Evolutionary conservation across 257 asterid genomes (phyloP).

Genomic region (Orobanche coerulescens): DNA sequence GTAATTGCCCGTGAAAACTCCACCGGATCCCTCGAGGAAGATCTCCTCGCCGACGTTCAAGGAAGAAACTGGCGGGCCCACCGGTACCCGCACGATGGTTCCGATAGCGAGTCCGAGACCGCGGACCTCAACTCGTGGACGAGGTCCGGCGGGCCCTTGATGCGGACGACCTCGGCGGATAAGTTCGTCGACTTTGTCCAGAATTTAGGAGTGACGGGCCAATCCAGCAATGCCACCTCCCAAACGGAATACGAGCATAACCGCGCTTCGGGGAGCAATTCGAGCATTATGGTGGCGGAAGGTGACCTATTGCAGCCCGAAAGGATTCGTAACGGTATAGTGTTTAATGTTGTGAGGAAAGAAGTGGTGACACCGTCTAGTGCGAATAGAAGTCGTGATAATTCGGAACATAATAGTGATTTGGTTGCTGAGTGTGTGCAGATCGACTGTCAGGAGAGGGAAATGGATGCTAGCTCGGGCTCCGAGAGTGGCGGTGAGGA

Average conservation of each 20-base stretch:
- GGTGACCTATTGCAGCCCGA: constrained; percentile 86
- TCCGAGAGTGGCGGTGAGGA: constrained; percentile 38
- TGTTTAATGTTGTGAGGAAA: constrained; percentile 72
- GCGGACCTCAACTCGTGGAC: constrained; percentile 72
- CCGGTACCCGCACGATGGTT: constrained; percentile 47
- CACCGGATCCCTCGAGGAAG: constrained; percentile 85
- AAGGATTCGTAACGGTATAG: constrained; percentile 68
- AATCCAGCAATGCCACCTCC: too few relatives aligned
- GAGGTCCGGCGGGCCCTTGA: constrained; percentile 90
- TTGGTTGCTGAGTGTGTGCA: constrained; percentile 59
- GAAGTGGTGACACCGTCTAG: constrained; percentile 59
- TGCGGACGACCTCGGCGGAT: constrained; percentile 93
- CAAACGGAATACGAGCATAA: constrained; percentile 39
- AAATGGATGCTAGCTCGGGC: constrained; percentile 49
- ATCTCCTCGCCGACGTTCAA: constrained; percentile 39
- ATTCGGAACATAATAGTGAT: constrained; percentile 36
- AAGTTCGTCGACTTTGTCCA: constrained; percentile 70
- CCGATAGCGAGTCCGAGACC: constrained; percentile 78
- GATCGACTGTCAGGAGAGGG: constrained; percentile 52
- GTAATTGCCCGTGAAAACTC: constrained; percentile 82
- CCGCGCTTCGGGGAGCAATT: constrained; percentile 20
- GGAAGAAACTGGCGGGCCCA: constrained; percentile 36
- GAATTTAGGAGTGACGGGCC: constrained; percentile 35
- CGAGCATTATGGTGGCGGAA: constrained; percentile 60
- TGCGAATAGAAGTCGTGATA: constrained; percentile 47